A percentile compares a stretch with the other conserved stretches of the same genome.
These are phyloP conservation scores for Yamadazyma friedrichii DNA, from an alignment of 1,139 yeast genomes.

Conservation along the genomic window DNA sequence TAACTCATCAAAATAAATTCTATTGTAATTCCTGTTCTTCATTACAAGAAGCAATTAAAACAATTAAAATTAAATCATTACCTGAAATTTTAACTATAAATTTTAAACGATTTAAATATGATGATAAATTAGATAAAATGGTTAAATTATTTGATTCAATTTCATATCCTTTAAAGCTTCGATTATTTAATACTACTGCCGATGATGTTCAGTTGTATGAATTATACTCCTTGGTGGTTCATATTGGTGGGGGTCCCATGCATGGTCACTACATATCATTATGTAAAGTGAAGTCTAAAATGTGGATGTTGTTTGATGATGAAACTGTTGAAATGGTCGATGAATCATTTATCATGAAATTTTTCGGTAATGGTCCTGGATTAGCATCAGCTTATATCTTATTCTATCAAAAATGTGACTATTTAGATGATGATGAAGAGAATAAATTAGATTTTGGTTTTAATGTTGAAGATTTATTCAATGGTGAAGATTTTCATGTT, in stretches of 20 bases:
- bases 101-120: conserved; percentile 86
- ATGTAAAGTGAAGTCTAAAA: conserved; percentile 72
- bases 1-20: conserved; percentile 86
- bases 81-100: conserved; percentile 84
- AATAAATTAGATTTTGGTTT: conserved; percentile 35
- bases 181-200: conserved; percentile 70
- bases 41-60: conserved; percentile 90
- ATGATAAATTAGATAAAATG: conserved; percentile 77
- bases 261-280: conserved; percentile 94
- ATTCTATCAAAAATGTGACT: conserved; percentile 52
- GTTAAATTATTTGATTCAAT: conserved; percentile 86
- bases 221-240: conserved; percentile 82
- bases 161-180: conserved; percentile 70
- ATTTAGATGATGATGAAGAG: conserved; percentile 21
- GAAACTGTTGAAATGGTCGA: conserved; percentile 90
- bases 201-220: conserved; percentile 57
- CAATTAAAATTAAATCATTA: conserved; percentile 75
- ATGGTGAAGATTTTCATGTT: conserved; percentile 22
- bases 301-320: conserved; percentile 94
- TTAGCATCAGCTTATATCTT: conserved; percentile 89
- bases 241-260: conserved; percentile 96
- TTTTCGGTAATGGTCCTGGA: conserved; percentile 87
- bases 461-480: conserved; percentile 30
- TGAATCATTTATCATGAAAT: conserved; percentile 78
- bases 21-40: conserved; percentile 90